Evolutionary conservation across 352 stramenopile species (phyloP).

Genomic region (Globisporangium echinulatum): DNA sequence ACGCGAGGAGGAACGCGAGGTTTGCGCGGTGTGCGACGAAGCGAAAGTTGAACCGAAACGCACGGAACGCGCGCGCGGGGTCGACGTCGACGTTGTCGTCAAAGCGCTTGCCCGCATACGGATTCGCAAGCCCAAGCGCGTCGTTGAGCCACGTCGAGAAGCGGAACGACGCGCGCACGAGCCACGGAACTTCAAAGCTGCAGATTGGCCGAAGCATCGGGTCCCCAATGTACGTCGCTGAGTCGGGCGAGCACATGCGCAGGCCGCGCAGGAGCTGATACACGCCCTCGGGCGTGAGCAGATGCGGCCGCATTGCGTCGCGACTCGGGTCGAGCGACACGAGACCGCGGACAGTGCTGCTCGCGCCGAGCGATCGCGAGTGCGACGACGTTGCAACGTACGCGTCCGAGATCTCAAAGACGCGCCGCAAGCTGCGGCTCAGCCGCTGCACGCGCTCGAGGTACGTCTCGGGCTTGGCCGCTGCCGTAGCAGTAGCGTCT

Average conservation of each 20-base stretch:
- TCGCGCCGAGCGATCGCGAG: constrained; percentile 28
- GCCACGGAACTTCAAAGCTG: constrained; percentile 64
- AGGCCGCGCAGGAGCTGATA: constrained; percentile 61
- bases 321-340: constrained; percentile 62
- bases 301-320: constrained; percentile 40
- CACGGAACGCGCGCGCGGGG: constrained; percentile 17
- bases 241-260: constrained; percentile 68
- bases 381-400: constrained; percentile 78
- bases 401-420: constrained; percentile 84
- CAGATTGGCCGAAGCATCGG: constrained; percentile 83
- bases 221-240: constrained; percentile 64
- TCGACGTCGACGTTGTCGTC: constrained; percentile 74
- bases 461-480: constrained; percentile 15
- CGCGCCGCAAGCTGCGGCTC: constrained; percentile 57
- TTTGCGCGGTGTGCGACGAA: constrained; percentile 86
- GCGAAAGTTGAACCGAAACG: constrained; percentile 82
- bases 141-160: constrained; percentile 75
- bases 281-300: constrained; percentile 56
- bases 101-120: constrained; percentile 62
- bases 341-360: constrained; percentile 17
- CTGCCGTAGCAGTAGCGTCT: neutral
- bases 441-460: constrained; percentile 61
- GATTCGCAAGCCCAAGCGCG: constrained; percentile 55
- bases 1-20: constrained; percentile 49
- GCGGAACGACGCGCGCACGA: constrained; percentile 77